These are phyloP conservation scores for Lepraria neglecta DNA, from an alignment of 495 filamentous ascomycete genomes.

Conservation along the genomic window DNA sequence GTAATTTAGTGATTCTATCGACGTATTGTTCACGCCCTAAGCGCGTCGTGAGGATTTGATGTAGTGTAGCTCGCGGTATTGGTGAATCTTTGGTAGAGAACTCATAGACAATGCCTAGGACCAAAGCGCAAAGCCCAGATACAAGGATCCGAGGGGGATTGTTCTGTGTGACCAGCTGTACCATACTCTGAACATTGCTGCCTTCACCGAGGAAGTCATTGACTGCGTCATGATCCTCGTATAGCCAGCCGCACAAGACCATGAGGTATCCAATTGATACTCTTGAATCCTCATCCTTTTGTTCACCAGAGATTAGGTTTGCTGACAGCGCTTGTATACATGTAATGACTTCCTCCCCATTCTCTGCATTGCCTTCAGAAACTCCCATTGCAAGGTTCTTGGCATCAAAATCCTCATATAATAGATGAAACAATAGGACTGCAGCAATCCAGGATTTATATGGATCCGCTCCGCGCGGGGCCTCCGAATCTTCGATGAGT, in stretches of 20 bases:
- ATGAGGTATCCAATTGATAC: slow-evolving; percentile 83
- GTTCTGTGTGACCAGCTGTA: slow-evolving; percentile 64
- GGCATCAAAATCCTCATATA: slow-evolving; percentile 73
- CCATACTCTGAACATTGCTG: slow-evolving; percentile 80
- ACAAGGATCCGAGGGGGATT: slow-evolving; percentile 54
- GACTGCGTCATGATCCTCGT: slow-evolving; percentile 83
- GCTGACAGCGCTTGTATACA: slow-evolving; percentile 81
- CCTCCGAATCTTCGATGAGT: slow-evolving; percentile 56
- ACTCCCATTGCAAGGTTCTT: slow-evolving; percentile 76
- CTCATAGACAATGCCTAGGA: slow-evolving; percentile 88
- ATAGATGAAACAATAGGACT: slow-evolving; percentile 81
- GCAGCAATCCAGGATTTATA: slow-evolving; percentile 90
- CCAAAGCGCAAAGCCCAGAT: slow-evolving; percentile 73
- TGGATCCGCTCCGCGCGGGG: slow-evolving; percentile 61
- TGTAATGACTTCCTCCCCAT: slow-evolving; percentile 91
- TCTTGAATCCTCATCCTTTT: slow-evolving; percentile 71
- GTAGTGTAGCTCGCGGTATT: slow-evolving; percentile 72
- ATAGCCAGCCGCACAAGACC: slow-evolving; percentile 88
- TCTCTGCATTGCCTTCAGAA: slow-evolving; percentile 80
- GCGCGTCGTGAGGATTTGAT: slow-evolving; percentile 69
- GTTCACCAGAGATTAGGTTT: slow-evolving; percentile 70
- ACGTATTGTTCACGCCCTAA: slow-evolving; percentile 86
- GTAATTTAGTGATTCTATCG: slow-evolving; percentile 71
- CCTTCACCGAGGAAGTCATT: slow-evolving; percentile 94
- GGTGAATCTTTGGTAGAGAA: slow-evolving; percentile 97